phyloP scores from a whole-genome alignment of 129 eudicot genomes.

The Calendula officinalis region DNA sequence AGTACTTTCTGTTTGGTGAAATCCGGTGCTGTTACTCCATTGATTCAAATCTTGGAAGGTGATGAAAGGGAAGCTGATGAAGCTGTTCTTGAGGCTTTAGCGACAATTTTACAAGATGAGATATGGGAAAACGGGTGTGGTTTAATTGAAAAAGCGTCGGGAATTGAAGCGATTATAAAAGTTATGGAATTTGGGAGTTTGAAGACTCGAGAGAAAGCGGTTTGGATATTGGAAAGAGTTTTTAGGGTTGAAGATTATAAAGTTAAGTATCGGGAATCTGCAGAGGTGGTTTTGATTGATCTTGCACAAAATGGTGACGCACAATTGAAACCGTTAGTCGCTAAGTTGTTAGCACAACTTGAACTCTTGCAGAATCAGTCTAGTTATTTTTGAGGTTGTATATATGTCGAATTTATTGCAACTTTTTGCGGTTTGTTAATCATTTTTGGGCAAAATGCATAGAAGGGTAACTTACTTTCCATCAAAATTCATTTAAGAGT shows the following conservation, averaged over 20 bases:
- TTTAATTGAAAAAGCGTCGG: conserved; percentile 37
- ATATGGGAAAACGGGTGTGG: conserved; percentile 73
- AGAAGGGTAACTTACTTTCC: too few species aligned
- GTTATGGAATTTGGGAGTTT: conserved; percentile 52
- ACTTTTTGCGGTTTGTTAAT: conserved; percentile 13
- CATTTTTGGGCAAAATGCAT: too few species aligned
- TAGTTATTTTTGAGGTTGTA: conserved; percentile 59
- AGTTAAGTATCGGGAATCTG: conserved; percentile 57
- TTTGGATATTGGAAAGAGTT: conserved; percentile 74
- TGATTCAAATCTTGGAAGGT: conserved; percentile 56
- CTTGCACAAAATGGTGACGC: conserved; percentile 79
- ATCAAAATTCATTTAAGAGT: too few species aligned
- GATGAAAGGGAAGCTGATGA: conserved; percentile 70
- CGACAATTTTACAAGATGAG: conserved; percentile 64
- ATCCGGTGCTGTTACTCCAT: conserved; percentile 51
- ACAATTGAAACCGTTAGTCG: conserved; percentile 55
- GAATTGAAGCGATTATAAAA: conserved; percentile 49
- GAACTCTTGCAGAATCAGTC: conserved; percentile 76
- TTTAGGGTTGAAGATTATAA: conserved; percentile 62
- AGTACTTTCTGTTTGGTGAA: conserved; percentile 74
- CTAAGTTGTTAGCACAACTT: conserved; percentile 84
- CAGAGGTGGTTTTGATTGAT: conserved; percentile 67
- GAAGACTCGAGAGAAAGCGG: conserved; percentile 65
- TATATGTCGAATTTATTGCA: conserved; percentile 10
- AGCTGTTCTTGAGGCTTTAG: conserved; percentile 57